phyloP scores from a whole-genome alignment of 2,329 filamentous ascomycete species.

The Pestalotiopsis fici region DNA sequence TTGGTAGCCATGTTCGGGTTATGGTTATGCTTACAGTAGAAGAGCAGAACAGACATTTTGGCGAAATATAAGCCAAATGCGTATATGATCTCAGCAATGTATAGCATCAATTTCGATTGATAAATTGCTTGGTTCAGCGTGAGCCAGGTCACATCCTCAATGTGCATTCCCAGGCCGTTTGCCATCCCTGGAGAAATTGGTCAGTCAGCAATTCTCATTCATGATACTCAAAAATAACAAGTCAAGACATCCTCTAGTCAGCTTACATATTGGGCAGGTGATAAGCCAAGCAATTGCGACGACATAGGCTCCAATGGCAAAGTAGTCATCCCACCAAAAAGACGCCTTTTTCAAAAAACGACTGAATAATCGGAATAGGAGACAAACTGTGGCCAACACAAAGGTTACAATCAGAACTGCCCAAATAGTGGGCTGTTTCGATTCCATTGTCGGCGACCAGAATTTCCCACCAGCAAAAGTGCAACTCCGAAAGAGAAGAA shows the following conservation, averaged over 20 bases:
- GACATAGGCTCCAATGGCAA: background rate
- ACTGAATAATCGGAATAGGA: background rate
- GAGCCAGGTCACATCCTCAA: slow-evolving; percentile 9
- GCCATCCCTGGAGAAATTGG: background rate
- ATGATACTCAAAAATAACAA: background rate
- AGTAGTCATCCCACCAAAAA: slow-evolving; percentile 5
- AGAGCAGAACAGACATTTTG: slow-evolving; percentile 28
- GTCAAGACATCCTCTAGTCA: background rate
- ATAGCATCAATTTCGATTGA: slow-evolving; percentile 19
- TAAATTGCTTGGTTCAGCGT: slow-evolving; percentile 6
- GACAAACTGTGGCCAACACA: background rate
- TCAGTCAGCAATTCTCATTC: background rate
- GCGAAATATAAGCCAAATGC: slow-evolving; percentile 26
- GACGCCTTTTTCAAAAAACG: background rate
- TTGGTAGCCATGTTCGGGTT: background rate
- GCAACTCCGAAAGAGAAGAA: background rate
- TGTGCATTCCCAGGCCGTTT: slow-evolving; percentile 11
- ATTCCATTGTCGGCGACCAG: background rate
- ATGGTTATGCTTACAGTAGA: slow-evolving; percentile 20
- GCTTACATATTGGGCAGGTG: background rate
- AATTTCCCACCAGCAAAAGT: background rate
- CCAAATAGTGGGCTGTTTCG: background rate
- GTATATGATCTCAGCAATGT: slow-evolving; percentile 27
- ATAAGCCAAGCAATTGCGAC: background rate
- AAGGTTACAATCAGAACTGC: background rate